These are phyloP conservation scores for Saccharomyces hybrid DNA, from an alignment of 1,139 yeast genomes.

Conservation along the genomic window DNA sequence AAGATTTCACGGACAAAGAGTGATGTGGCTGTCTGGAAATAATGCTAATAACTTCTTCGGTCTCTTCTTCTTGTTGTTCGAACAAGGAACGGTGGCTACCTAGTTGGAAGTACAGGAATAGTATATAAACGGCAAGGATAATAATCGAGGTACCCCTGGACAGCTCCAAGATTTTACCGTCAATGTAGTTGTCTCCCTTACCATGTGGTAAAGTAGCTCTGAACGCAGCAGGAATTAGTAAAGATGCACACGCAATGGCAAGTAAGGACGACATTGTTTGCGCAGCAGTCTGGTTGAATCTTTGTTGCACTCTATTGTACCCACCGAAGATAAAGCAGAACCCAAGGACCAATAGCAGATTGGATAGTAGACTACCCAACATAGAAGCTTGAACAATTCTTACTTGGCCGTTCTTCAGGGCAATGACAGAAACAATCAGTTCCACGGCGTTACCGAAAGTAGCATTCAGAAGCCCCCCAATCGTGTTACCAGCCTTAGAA, in stretches of 20 bases:
- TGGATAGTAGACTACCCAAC: constrained; percentile 89
- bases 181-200: constrained; percentile 31
- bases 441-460: constrained; percentile 95
- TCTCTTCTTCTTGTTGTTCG: constrained; percentile 38
- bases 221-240: constrained; percentile 93
- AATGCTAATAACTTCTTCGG: constrained; percentile 29
- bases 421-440: constrained; percentile 86
- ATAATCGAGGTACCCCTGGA: constrained; percentile 85
- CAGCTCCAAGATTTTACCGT: constrained; percentile 54
- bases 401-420: constrained; percentile 75
- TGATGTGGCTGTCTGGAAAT: constrained; percentile 17
- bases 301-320: constrained; percentile 72
- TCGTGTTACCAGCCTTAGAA: constrained; percentile 74
- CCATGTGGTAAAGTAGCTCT: constrained; percentile 65
- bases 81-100: constrained; percentile 69
- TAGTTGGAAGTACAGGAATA: constrained; percentile 80
- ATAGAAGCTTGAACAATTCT: constrained; percentile 94
- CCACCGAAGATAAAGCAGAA: constrained; percentile 95
- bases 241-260: constrained; percentile 83
- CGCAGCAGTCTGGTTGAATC: constrained; percentile 91
- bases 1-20: constrained; percentile 19
- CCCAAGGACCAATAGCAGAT: constrained; percentile 80
- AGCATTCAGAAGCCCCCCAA: constrained; percentile 90
- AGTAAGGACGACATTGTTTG: constrained; percentile 93
- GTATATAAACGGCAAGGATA: constrained; percentile 64